These are phyloP conservation scores for Posidonia oceanica DNA, from an alignment of 116 monocot genomes.

Conservation along the genomic window DNA sequence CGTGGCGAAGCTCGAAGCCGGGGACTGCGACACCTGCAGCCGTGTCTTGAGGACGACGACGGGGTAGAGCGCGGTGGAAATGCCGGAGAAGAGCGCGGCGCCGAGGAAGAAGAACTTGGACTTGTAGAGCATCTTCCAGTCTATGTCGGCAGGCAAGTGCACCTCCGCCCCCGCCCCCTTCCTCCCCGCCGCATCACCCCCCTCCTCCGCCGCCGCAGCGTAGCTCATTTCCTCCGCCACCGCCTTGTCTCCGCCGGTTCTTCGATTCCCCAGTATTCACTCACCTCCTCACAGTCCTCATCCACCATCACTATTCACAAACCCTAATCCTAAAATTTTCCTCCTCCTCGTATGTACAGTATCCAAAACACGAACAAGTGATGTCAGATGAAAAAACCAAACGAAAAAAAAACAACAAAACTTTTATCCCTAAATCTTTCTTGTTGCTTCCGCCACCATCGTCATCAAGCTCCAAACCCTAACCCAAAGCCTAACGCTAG, in stretches of 20 bases:
- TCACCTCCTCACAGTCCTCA: conserved; percentile 1
- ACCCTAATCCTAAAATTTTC: conserved; percentile 5
- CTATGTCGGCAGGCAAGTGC: conserved; percentile 62
- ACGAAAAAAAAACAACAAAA: too few species aligned
- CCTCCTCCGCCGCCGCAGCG: conserved; percentile 4
- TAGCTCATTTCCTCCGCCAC: conserved; percentile 9
- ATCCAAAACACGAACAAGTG: not conserved
- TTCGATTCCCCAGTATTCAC: not conserved
- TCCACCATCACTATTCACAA: not conserved
- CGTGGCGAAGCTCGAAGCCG: conserved; percentile 15
- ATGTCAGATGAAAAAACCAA: too few species aligned
- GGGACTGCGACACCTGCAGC: conserved; percentile 44
- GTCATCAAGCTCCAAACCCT: not conserved
- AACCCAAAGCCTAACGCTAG: not conserved
- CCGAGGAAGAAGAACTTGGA: conserved; percentile 77
- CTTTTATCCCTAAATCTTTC: too few species aligned
- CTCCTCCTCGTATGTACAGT: not conserved
- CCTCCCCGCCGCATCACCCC: conserved; percentile 1
- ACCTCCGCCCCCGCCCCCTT: conserved; percentile 18
- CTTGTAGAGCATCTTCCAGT: conserved; percentile 89
- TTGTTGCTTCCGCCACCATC: too few species aligned
- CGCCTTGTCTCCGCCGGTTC: not conserved
- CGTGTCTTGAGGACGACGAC: conserved; percentile 73
- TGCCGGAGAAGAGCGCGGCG: conserved; percentile 71
- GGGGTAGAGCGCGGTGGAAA: conserved; percentile 68